Base-by-base conservation (phyloP, 2,329 filamentous ascomycete genomes). In the Bipolaris cookei region DNA sequence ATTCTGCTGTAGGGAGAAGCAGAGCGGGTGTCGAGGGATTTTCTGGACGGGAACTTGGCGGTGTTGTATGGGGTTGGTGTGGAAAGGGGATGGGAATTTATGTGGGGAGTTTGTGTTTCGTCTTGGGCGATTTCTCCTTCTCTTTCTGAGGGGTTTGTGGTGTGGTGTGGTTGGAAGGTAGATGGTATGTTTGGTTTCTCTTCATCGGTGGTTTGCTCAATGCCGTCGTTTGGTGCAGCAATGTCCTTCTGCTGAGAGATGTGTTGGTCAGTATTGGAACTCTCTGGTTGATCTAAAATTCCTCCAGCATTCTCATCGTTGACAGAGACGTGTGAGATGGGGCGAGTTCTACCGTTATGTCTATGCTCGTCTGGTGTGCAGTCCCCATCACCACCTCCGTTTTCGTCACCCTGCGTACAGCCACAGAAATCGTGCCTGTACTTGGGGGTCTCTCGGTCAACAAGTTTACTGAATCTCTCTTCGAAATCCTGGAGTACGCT, bases 401-500 rank as follows among this genome's bases (percentile, higher is more conserved):
- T 25, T 6, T 21, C 10, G 21, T 28, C 13, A 38, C 11, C 21
- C 23, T 37, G 47, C 7, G 42, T 28, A 38, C 30, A 11, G 7
- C 37, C 48, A 5, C 45, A 37, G 37, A 53, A 58, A 11, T 58
- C 45, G 3, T 34, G 2, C 14, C 51, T 49, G 44, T 56, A 46
- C 21, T 25, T 58, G 23, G 38, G 48, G 16, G 52, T 56, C 4
- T 11, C 39, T 23, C 54, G 57, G 25, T 30, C 50, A 7, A 43
- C 53, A 10, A 28, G 45, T 28, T 30, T 53, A 14, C 34, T 61
- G 51, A 62, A 63, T 1, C 52, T 37, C 8, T 54, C 45, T 6
- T 73, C 66, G 21, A 73, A 71, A 37, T 72, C 69, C 21, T 61
- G 56, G 2, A 75, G 59, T 1, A 69, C 71, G 6, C 56, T 45